These are phyloP conservation scores for Pichia exigua DNA, from an alignment of 805 yeast genomes.

Conservation along the genomic window DNA sequence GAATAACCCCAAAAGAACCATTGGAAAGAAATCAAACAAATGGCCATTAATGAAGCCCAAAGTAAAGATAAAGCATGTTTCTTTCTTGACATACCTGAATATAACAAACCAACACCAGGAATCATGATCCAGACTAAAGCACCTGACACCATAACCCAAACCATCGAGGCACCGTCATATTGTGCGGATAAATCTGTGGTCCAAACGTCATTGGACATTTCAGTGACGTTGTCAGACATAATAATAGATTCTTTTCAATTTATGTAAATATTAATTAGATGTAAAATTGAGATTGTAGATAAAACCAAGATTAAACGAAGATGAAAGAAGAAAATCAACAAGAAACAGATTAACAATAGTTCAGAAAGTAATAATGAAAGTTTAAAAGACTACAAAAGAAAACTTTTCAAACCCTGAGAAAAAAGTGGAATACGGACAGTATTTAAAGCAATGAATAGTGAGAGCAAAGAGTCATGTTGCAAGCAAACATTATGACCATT, in stretches of 20 bases:
- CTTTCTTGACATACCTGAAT: constrained; percentile 90
- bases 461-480: too few species aligned
- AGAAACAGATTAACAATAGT: too few species aligned
- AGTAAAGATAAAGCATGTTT: constrained; percentile 90
- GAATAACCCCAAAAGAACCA: constrained; percentile 99
- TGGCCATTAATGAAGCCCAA: constrained; percentile 92
- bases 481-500: too few species aligned
- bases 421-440: too few species aligned
- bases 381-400: too few species aligned
- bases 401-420: too few species aligned
- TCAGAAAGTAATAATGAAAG: too few species aligned
- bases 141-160: constrained; percentile 73
- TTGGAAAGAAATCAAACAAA: constrained; percentile 76
- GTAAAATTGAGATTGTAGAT: too few species aligned
- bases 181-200: constrained; percentile 62
- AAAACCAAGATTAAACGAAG: neutral
- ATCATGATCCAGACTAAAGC: constrained; percentile 91
- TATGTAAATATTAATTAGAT: neutral
- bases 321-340: neutral
- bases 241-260: neutral
- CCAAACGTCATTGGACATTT: constrained; percentile 12
- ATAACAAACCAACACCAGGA: constrained; percentile 90
- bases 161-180: constrained; percentile 72
- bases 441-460: too few species aligned
- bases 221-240: constrained; percentile 1